A percentile compares a stretch with the other conserved stretches of the same genome.
These are phyloP conservation scores for Rhypophila decipiens DNA, from an alignment of 495 filamentous ascomycete species.

Conservation along the genomic window DNA sequence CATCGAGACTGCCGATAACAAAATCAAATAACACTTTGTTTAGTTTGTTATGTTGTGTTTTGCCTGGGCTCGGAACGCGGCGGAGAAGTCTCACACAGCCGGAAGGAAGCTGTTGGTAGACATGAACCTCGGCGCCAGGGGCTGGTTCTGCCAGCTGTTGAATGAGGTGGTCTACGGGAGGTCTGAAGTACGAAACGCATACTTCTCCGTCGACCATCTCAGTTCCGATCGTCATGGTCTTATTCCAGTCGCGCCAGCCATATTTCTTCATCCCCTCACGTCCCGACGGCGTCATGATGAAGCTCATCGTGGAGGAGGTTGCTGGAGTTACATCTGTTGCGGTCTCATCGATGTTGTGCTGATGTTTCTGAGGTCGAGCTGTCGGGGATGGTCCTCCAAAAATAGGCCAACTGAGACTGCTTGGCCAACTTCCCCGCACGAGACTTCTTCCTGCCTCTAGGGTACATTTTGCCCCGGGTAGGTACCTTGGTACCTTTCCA, in stretches of 20 bases:
- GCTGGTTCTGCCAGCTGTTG: neutral
- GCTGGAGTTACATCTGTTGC: no score
- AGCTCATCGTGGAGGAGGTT: no score
- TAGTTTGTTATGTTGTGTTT: no score
- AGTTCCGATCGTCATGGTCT: neutral
- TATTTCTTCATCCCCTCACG: neutral
- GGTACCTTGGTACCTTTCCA: no score
- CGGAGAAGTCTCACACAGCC: neutral
- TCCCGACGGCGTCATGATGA: neutral
- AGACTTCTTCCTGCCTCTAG: no score
- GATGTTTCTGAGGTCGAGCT: no score
- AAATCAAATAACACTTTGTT: slow-evolving; percentile 6
- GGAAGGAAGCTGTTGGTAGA: neutral
- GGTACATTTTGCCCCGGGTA: no score
- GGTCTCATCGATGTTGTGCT: no score
- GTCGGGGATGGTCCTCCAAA: no score
- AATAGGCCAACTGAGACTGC: no score
- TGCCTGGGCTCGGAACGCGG: neutral
- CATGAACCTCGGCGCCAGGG: neutral
- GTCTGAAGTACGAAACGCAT: neutral
- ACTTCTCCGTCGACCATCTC: neutral
- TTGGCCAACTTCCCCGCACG: no score
- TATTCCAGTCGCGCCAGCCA: neutral
- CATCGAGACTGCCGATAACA: slow-evolving; percentile 1
- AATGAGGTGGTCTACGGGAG: neutral